Percentiles rank a stretch among this genome's conserved stretches.
Conservation (phyloP, 805 yeast genomes). For the Pichia deserticola region DNA sequence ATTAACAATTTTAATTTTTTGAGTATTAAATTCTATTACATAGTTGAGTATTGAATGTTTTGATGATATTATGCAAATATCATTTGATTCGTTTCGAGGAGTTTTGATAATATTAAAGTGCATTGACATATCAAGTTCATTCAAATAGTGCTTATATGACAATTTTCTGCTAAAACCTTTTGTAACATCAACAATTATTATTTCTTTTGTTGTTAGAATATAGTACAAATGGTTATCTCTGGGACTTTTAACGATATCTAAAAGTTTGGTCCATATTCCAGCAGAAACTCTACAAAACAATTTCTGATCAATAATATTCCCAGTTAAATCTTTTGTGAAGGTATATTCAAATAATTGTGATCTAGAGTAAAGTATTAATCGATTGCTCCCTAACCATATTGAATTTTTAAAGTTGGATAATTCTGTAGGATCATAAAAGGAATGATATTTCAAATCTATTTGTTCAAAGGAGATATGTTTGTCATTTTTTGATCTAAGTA, state of each 20-base stretch:
- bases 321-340: conserved; percentile 3
- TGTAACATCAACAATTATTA: conserved; percentile 42
- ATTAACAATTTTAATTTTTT: conserved; percentile 14
- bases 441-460: conserved; percentile 4
- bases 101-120: conserved; percentile 25
- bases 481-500: conserved; percentile 25
- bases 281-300: conserved; percentile 37
- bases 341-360: conserved; percentile 34
- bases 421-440: conserved; percentile 40
- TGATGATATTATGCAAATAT: conserved; percentile 27
- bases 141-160: conserved; percentile 68
- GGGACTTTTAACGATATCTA: conserved; percentile 32
- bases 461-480: neutral
- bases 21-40: conserved; percentile 25
- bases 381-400: conserved; percentile 34
- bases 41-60: conserved; percentile 21
- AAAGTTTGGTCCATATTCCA: conserved; percentile 44
- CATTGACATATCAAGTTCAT: conserved; percentile 47
- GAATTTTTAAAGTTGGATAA: conserved; percentile 50
- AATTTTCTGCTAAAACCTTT: conserved; percentile 38
- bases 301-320: conserved; percentile 15
- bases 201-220: conserved; percentile 58
- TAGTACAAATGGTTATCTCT: conserved; percentile 31
- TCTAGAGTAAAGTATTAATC: conserved; percentile 35
- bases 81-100: conserved; percentile 5